Evolutionary conservation across 148 eudicot species (phyloP), one percentile per base, ranked within the genome.

Genomic region (Chenopodium berlandieri): DNA sequence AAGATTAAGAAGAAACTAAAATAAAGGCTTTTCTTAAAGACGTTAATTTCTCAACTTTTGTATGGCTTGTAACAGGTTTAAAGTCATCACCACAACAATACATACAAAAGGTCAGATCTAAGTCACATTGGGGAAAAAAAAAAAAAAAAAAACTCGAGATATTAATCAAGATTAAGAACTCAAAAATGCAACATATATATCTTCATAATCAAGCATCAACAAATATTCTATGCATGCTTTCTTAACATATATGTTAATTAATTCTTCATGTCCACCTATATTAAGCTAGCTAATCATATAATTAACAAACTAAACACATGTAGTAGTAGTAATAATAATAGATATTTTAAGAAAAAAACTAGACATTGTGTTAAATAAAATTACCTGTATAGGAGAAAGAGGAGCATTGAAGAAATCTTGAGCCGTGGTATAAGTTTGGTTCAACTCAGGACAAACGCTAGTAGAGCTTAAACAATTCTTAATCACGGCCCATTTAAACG

Each of bases 321-420:
- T 40, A 40, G 6, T 7, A 0, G 0, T 27, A 40, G 8, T 40
- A 40, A 40, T 40, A 0, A 40, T 40, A 40, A 40, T 0, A 40
- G 1, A 40, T 40, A 40, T 40, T 40, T 0, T 3, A 2, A 37
- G 32, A 27, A 2, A 14, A 17, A 60, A 10, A 62, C 22, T 20
- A 22, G 7, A 62, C 66, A 0, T 19, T 6, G 2, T 56, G 62
- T 17, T 56, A 56, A 22, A n/a, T 20, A 13, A 5, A 79, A 25
- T 52, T 88, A 93, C 98, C 97, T 94, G 92, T 78, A 95, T 78
- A 44, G 98, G 97, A 75, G 86, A 86, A 78, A 93, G 86, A n/a
- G 87, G 97, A 48, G 96, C 91, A 87, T 83, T 85, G 75, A 95
- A 95, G 82, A 95, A 95, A 85, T 90, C 94, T 73, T 85, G 92